phyloP scores from a whole-genome alignment of 257 asterid species.

The Nicotiana noctiflora region DNA sequence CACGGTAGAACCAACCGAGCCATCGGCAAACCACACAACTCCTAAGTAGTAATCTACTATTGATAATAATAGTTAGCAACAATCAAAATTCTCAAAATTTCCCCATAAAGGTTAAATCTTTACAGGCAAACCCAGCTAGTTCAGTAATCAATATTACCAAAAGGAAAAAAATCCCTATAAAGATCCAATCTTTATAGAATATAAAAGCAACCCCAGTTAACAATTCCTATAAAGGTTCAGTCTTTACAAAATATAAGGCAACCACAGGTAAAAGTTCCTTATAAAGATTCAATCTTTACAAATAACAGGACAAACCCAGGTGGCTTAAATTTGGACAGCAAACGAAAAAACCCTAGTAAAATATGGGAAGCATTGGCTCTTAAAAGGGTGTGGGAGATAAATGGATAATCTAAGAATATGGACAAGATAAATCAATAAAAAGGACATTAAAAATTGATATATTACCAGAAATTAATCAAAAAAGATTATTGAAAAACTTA shows the following conservation, averaged over 20 bases:
- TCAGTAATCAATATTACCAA: background rate
- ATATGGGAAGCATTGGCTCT: conserved; percentile 13
- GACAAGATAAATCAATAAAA: conserved; percentile 23
- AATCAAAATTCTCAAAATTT: background rate
- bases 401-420: conserved; percentile 34
- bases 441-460: background rate
- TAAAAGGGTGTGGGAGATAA: conserved; percentile 11
- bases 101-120: conserved; percentile 9
- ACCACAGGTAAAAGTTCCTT: conserved; percentile 14
- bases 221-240: background rate
- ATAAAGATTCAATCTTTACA: background rate
- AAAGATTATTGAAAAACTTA: background rate
- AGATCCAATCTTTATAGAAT: background rate
- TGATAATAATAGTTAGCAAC: background rate
- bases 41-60: conserved; percentile 29
- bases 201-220: conserved; percentile 14
- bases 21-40: conserved; percentile 46
- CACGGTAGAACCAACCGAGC: conserved; percentile 78
- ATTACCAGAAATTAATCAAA: background rate
- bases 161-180: conserved; percentile 2
- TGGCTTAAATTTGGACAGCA: background rate
- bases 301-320: background rate
- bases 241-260: background rate
- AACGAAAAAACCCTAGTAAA: conserved; percentile 7
- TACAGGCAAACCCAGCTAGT: background rate